These are phyloP conservation scores for Sesbania bispinosa DNA, from an alignment of 306 rosid genomes.

Conservation along the genomic window DNA sequence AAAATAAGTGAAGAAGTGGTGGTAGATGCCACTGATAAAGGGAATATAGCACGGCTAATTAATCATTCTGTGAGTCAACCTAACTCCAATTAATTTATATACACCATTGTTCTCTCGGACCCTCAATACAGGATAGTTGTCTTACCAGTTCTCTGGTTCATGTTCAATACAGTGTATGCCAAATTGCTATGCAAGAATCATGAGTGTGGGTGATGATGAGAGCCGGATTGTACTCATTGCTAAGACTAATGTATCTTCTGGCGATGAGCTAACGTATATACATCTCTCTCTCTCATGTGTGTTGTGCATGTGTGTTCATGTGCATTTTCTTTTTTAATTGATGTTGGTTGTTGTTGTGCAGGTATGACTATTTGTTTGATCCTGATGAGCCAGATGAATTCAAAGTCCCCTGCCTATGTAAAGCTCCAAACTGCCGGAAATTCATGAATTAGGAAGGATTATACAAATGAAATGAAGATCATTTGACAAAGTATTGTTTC, in stretches of 20 bases:
- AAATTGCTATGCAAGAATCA: conserved; percentile 90
- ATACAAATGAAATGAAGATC: conserved; percentile 29
- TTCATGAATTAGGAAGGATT: conserved; percentile 82
- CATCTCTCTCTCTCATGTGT: not conserved
- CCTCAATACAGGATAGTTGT: not conserved
- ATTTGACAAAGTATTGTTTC: conserved; percentile 57
- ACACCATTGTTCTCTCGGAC: too few relatives aligned
- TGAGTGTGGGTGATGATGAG: conserved; percentile 83
- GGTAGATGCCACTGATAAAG: conserved; percentile 89
- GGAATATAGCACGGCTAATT: conserved; percentile 85
- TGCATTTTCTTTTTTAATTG: conserved; percentile 13
- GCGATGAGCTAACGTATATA: conserved; percentile 80
- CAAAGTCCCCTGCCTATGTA: conserved; percentile 91
- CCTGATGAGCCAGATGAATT: conserved; percentile 81
- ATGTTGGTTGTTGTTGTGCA: conserved; percentile 39
- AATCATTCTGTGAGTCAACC: conserved; percentile 78
- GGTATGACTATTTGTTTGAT: conserved; percentile 90
- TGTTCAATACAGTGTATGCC: conserved; percentile 71
- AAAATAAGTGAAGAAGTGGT: conserved; percentile 92
- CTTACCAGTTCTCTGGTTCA: conserved; percentile 11
- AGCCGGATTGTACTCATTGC: conserved; percentile 89
- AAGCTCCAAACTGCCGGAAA: conserved; percentile 78
- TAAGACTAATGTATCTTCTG: conserved; percentile 63
- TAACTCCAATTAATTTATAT: not conserved
- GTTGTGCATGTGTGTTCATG: not conserved